Evolutionary conservation across 208 protist genomes (phyloP).

Genomic region (Angomonas deanei): DNA sequence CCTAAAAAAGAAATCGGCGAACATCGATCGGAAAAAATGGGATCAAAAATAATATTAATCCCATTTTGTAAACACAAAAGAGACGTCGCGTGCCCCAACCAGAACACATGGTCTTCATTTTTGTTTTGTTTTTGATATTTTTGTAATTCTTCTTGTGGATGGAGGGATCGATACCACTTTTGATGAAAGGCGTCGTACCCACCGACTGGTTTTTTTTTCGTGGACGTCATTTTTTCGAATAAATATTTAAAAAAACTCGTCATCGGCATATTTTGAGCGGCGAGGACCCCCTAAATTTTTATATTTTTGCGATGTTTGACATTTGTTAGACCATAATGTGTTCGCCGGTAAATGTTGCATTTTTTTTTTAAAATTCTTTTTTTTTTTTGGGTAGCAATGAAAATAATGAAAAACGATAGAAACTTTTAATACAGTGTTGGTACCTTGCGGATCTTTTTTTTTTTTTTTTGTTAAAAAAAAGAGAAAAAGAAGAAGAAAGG

Average conservation of each 20-base stretch:
- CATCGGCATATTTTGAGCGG: neutral
- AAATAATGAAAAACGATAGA: conserved; percentile 11
- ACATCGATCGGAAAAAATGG: conserved; percentile 56
- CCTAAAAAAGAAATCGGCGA: conserved; percentile 56
- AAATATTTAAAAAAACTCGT: neutral
- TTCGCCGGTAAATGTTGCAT: neutral
- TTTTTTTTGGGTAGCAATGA: neutral
- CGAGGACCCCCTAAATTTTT: neutral
- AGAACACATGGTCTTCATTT: conserved; percentile 34
- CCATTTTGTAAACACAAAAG: conserved; percentile 58
- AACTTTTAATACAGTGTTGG: neutral
- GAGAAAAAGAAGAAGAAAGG: neutral
- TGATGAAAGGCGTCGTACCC: neutral
- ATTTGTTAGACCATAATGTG: neutral
- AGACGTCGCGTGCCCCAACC: conserved; percentile 72
- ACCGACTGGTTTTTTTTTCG: too few species aligned
- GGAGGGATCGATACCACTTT: neutral
- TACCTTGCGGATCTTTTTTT: too few species aligned
- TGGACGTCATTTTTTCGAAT: too few species aligned
- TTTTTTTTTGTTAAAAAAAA: neutral
- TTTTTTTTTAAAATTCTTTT: neutral
- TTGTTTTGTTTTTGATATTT: neutral
- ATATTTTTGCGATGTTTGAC: neutral
- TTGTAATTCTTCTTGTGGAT: neutral
- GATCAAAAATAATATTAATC: conserved; percentile 76